phyloP scores from a whole-genome alignment of 495 filamentous ascomycete species.

The Polyplosphaeria fusca region DNA sequence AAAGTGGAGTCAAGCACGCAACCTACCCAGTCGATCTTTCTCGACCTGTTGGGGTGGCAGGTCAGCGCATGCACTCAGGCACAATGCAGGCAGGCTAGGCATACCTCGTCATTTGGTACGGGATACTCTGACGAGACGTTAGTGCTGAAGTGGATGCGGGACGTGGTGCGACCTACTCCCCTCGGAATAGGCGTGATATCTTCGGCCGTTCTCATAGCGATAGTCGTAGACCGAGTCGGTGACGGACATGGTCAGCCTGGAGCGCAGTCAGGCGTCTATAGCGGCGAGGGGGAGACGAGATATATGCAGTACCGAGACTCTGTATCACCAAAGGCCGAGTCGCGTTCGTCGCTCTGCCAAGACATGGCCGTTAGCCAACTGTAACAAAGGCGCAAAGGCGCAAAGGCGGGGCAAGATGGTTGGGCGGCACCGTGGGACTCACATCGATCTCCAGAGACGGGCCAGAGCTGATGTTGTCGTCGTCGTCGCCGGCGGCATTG shows the following conservation, averaged over 20 bases:
- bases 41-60: conserved; percentile 37
- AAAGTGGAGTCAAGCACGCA: background rate
- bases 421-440: background rate
- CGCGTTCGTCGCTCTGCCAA: conserved; percentile 30
- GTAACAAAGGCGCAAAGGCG: background rate
- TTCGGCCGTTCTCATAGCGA: conserved; percentile 51
- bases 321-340: conserved; percentile 29
- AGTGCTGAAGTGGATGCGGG: conserved; percentile 12
- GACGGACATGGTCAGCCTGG: conserved; percentile 25
- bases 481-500: no score
- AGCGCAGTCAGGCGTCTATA: background rate
- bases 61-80: background rate
- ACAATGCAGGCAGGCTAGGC: background rate
- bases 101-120: conserved; percentile 56
- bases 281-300: background rate
- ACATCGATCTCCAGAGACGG: conserved; percentile 27
- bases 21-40: conserved; percentile 46
- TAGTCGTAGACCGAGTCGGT: conserved; percentile 21
- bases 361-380: conserved; percentile 11
- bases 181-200: conserved; percentile 58
- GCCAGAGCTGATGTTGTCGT: conserved; percentile 11
- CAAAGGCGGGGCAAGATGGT: background rate
- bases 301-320: conserved; percentile 15
- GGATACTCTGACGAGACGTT: conserved; percentile 45
- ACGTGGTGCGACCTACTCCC: conserved; percentile 45